These are phyloP conservation scores for Paecilomyces sp. DNA, from an alignment of 2,329 filamentous ascomycete genomes.

Conservation along the genomic window DNA sequence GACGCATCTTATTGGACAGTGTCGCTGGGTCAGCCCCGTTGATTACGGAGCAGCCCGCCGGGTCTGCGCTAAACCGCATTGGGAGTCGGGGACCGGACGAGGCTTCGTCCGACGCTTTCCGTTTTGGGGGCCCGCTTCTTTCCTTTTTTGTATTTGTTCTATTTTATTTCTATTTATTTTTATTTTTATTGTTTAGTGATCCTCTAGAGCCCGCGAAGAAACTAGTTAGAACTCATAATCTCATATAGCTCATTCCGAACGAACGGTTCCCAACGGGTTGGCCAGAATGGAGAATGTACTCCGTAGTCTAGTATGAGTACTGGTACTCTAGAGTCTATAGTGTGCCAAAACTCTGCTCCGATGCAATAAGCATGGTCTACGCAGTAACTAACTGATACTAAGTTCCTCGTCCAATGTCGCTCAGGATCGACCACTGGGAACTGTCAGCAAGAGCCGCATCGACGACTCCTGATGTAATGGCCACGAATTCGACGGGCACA, in stretches of 20 bases:
- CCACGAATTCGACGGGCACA: background rate
- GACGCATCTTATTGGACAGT: background rate
- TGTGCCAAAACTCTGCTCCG: too few relatives aligned
- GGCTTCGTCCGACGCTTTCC: background rate
- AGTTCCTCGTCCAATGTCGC: background rate
- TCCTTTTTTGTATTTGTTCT: background rate
- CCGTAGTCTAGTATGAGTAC: too few relatives aligned
- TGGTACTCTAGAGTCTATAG: too few relatives aligned
- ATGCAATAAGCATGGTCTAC: too few relatives aligned
- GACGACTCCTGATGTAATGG: background rate
- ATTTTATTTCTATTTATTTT: background rate
- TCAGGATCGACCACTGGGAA: background rate
- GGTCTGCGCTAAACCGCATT: background rate
- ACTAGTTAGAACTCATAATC: background rate
- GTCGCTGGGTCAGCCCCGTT: background rate
- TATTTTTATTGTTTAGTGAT: background rate
- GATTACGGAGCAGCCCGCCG: background rate
- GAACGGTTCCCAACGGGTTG: background rate
- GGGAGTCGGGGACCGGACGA: background rate
- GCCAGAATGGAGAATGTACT: background rate
- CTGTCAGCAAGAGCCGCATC: background rate
- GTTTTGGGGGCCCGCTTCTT: background rate
- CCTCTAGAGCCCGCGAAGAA: background rate
- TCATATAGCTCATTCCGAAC: background rate
- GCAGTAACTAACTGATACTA: too few relatives aligned